These are phyloP conservation scores for Vickermania ingenoplastis DNA, from an alignment of 208 protist genomes.

Conservation along the genomic window DNA sequence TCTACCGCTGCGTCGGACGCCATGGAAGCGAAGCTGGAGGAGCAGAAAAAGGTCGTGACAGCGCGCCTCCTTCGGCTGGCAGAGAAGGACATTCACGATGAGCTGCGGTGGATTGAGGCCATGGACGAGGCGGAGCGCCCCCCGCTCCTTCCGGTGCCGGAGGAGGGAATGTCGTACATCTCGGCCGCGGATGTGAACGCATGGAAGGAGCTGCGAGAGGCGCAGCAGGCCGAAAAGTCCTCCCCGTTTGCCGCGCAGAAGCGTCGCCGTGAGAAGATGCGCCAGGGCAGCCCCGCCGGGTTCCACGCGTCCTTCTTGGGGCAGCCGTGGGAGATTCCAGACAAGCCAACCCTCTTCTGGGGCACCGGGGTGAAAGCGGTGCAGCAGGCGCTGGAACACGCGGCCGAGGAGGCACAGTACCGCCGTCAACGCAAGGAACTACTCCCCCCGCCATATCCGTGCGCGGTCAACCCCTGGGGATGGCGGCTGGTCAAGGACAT, in stretches of 20 bases:
- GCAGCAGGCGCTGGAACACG: conserved; percentile 78
- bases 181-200: conserved; percentile 63
- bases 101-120: conserved; percentile 68
- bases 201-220: conserved; percentile 44
- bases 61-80: conserved; percentile 46
- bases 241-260: conserved; percentile 52
- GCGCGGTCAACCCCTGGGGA: conserved; percentile 78
- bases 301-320: conserved; percentile 58
- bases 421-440: conserved; percentile 32
- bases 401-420: conserved; percentile 63
- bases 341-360: conserved; percentile 81
- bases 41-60: conserved; percentile 32
- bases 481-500: conserved; percentile 72
- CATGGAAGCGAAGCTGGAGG: conserved; percentile 27
- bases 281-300: conserved; percentile 3
- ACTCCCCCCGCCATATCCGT: conserved; percentile 70
- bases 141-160: conserved; percentile 71
- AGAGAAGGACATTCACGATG: conserved; percentile 59
- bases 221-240: conserved; percentile 22
- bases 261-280: too few relatives aligned
- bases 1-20: conserved; percentile 11
- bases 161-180: conserved; percentile 77
- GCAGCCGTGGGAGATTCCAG: conserved; percentile 60
- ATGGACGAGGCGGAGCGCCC: conserved; percentile 80
- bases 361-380: conserved; percentile 64